Evolutionary conservation across 352 stramenopile genomes (phyloP), one percentile per base, ranked within the genome.

Genomic region (Globisporangium nagaii): DNA sequence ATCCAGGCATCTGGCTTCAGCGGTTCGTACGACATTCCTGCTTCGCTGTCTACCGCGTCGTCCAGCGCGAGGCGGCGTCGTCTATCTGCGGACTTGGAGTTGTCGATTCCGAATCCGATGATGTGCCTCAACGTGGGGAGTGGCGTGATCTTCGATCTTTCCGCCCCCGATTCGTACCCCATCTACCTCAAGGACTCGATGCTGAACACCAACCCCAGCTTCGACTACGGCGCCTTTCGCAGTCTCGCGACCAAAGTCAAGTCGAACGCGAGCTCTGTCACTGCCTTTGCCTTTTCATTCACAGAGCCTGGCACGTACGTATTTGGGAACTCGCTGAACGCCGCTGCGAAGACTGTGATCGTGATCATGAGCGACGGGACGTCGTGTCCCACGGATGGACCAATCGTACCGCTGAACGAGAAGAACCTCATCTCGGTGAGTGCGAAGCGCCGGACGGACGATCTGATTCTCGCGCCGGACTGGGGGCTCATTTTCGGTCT

Each of bases 131-230:
- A 63, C 4, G 41, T 80, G 2, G 87, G 88, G n/a, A 70, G 86
- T 24, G 87, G 87, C 1, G 60, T 98, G 15, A 48, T 97, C 2
- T 98, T 97, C 56, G 86, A 97, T 59, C 70, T 98, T 15, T 86
- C 82, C 0, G 75, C 77, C 0, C 62, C 65, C 2, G 66, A 62
- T 15, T 84, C 75, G 17, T 98, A 96, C 52, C 93, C 93, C 4
- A 76, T 97, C 47, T 98, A 98, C 60, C 58, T 96, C 24, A 97
- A 97, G 60, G 89, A 98, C 60, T 98, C 90, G 20, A 88, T 98
- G 65, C 83, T 98, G 30, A 98, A 98, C 60, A 96, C 89, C 4
- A 97, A 98, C 46, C 68, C 75, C 6, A 82, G 68, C 47, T 98
- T 98, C 44, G 93, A 97, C 64, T 97, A 93, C 41, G 81, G 81